phyloP scores from a whole-genome alignment of 1,284 basidiomycete genomes.

The Blastosporella zonata region DNA sequence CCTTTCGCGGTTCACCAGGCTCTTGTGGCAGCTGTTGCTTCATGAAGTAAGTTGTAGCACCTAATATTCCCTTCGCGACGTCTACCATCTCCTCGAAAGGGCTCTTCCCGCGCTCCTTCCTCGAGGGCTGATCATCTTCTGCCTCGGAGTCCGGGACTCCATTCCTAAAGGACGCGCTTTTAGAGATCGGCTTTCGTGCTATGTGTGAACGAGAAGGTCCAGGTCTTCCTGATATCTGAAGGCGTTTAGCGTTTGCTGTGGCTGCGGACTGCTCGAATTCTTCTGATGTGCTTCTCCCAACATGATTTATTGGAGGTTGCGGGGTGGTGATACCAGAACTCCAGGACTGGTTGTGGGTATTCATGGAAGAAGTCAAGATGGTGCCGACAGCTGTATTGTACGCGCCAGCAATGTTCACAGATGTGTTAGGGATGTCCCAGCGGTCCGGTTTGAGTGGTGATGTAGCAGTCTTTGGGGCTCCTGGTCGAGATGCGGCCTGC shows the following conservation, averaged over 20 bases:
- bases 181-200: slow-evolving; percentile 45
- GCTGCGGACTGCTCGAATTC: slow-evolving; percentile 61
- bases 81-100: slow-evolving; percentile 59
- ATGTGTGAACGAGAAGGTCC: slow-evolving; percentile 27
- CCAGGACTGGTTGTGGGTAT: slow-evolving; percentile 61
- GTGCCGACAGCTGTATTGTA: slow-evolving; percentile 65
- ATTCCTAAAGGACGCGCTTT: slow-evolving; percentile 44
- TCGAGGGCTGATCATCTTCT: slow-evolving; percentile 41
- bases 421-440: slow-evolving; percentile 75
- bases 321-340: slow-evolving; percentile 40
- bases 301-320: slow-evolving; percentile 40
- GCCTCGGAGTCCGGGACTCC: slow-evolving; percentile 64
- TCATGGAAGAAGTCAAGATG: slow-evolving; percentile 36
- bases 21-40: slow-evolving; percentile 49
- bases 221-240: slow-evolving; percentile 51
- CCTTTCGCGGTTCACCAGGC: slow-evolving; percentile 35
- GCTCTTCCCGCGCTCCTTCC: slow-evolving; percentile 52
- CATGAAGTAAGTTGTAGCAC: slow-evolving; percentile 56
- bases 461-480: slow-evolving; percentile 36
- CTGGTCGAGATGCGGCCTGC: slow-evolving; percentile 30
- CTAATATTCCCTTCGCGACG: slow-evolving; percentile 46
- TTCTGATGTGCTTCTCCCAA: slow-evolving; percentile 69
- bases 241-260: slow-evolving; percentile 50
- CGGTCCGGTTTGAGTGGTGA: slow-evolving; percentile 56
- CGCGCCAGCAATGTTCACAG: slow-evolving; percentile 80